Evolutionary conservation across 768 basidiomycete genomes (phyloP), one percentile per base, ranked within the genome.

Genomic region (Dentipellis sp.): DNA sequence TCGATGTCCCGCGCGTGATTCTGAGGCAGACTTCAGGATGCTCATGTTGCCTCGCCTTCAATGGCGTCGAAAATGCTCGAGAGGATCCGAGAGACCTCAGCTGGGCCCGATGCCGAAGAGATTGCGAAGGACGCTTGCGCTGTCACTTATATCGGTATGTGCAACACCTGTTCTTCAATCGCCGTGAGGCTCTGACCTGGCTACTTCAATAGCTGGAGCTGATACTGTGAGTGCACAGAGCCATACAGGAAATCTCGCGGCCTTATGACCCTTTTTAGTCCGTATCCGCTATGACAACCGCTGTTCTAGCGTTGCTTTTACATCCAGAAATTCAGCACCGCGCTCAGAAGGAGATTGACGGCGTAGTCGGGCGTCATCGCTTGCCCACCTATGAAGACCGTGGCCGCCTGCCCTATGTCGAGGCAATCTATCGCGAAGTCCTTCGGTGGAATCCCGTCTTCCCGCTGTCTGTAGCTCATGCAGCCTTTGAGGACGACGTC

Each of bases 331-430:
- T 58, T 19, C 58, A 58, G 40, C 50, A 22, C 35, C 35, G 45
- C 3, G 58, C 58, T 16, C 58, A 58, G 9, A 55, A 50, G 10
- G 55, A 59, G 23, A 23, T 59, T 2, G 58, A 59, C 56, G 12
- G 16, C 10, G 47, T 59, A 5, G 10, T 53, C 1, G 38, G 45
- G 21, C 38, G 55, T 17, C 37, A 56, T 7, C 38, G 58, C 12
- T 46, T 59, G 4, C 58, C 58, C 14, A 49, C 6, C 3, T 39
- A 57, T 1, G 58, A 59, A 5, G 58, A 59, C 17, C 51, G 29
- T n/a, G 29, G 45, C 16, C 37, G 51, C 10, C 52, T 59, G 35
- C 58, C 55, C 3, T 59, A 56, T 14, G 45, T 56, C 12, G 55
- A 59, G 21, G 58, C 58, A 4, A 17, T 59, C 14, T 59, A 55